These are phyloP conservation scores for Chalaropsis ovoidea DNA, from an alignment of 2,329 filamentous ascomycete species.

Conservation along the genomic window DNA sequence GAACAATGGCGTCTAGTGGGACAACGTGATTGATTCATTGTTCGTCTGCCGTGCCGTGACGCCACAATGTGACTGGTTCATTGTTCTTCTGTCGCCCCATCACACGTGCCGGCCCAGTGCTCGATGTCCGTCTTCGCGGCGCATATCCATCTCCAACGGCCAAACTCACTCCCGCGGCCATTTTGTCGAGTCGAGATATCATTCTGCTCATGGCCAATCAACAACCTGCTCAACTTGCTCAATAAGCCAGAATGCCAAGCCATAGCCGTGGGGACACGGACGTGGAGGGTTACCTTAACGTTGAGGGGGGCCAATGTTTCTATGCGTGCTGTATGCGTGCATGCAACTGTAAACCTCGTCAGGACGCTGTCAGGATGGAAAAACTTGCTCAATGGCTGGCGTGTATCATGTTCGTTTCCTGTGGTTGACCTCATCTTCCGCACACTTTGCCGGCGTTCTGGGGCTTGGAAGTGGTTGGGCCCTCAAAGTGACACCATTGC, in stretches of 20 bases:
- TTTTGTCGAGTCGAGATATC: background rate
- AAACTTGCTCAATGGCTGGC: slow-evolving; percentile 9
- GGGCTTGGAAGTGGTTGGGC: background rate
- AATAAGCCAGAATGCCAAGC: slow-evolving; percentile 6
- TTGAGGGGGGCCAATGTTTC: background rate
- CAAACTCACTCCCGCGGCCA: background rate
- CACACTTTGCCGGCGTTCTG: background rate
- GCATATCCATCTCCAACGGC: background rate
- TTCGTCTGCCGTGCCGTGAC: no score
- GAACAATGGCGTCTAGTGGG: no score
- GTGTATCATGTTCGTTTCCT: slow-evolving; percentile 3
- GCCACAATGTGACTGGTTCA: no score
- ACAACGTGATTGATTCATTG: no score
- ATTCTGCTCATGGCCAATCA: background rate
- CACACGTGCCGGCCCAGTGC: no score
- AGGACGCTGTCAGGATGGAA: background rate
- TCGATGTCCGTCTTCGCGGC: no score
- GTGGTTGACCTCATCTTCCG: background rate
- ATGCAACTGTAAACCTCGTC: background rate
- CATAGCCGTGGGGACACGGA: background rate
- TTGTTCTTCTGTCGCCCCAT: no score
- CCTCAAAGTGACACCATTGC: background rate
- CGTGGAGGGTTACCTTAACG: background rate
- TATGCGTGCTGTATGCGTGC: background rate
- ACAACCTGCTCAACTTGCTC: slow-evolving; percentile 17